phyloP scores from a whole-genome alignment of 495 filamentous ascomycete species.

The Lasiosphaeria ovina region DNA sequence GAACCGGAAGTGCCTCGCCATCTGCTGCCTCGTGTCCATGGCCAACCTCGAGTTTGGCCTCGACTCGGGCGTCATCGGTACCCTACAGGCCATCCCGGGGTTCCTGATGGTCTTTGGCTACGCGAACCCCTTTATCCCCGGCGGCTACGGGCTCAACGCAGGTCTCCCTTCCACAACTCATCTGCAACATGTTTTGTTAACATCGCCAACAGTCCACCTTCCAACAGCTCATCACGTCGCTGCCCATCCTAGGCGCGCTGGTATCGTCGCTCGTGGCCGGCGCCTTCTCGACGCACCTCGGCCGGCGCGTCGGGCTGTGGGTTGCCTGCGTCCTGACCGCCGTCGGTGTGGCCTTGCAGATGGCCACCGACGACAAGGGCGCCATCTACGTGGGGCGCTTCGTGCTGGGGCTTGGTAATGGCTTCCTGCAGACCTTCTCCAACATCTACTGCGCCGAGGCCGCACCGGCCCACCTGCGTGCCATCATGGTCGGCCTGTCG shows the following conservation, averaged over 20 bases:
- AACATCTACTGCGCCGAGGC: conserved; percentile 48
- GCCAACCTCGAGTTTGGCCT: conserved; percentile 12
- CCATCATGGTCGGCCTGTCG: conserved; percentile 40
- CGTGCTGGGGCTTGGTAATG: conserved; percentile 50
- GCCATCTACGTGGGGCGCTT: conserved; percentile 50
- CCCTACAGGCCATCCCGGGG: conserved; percentile 58
- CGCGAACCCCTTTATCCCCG: conserved; percentile 4
- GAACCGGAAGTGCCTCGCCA: conserved; percentile 10
- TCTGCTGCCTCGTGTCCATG: conserved; percentile 13
- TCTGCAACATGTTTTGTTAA: neutral
- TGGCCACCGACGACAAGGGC: conserved; percentile 40
- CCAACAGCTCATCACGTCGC: conserved; percentile 51
- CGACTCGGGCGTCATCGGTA: conserved; percentile 43
- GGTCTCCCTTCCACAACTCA: too few species aligned
- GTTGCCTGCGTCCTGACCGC: conserved; percentile 42
- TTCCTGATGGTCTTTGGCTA: conserved; percentile 47
- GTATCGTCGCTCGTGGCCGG: conserved; percentile 52
- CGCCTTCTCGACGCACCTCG: conserved; percentile 44
- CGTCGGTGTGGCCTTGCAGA: conserved; percentile 48
- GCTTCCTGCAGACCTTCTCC: conserved; percentile 52
- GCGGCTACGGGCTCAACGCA: conserved; percentile 11
- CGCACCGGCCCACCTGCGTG: conserved; percentile 36
- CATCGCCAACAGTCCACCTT: conserved; percentile 28
- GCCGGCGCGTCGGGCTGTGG: conserved; percentile 48
- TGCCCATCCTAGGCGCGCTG: conserved; percentile 45